phyloP scores from a whole-genome alignment of 2,329 filamentous ascomycete genomes.

The Talaromyces sp. region DNA sequence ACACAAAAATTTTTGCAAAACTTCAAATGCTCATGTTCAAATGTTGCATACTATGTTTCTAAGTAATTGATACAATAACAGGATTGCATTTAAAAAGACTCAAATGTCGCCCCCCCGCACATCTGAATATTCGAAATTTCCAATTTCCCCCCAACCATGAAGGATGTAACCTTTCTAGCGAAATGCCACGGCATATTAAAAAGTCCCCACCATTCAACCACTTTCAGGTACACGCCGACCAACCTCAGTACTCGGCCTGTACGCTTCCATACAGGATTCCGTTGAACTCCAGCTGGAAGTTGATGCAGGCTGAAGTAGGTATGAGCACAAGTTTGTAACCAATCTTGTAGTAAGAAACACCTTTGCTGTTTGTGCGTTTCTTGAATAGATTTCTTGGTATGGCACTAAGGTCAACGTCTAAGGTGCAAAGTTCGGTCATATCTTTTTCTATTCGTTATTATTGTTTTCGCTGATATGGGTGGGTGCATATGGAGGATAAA shows the following conservation, averaged over 20 bases:
- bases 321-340: conserved; percentile 12
- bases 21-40: too few species aligned
- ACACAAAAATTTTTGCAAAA: too few species aligned
- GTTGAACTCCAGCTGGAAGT: conserved; percentile 21
- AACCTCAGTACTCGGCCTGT: conserved; percentile 14
- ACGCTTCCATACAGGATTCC: conserved; percentile 19
- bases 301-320: conserved; percentile 17
- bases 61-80: too few species aligned
- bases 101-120: too few species aligned
- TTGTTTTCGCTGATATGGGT: background rate
- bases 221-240: background rate
- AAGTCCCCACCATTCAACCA: background rate
- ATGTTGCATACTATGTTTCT: too few species aligned
- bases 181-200: conserved; percentile 12
- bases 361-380: conserved; percentile 13
- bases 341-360: conserved; percentile 13
- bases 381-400: conserved; percentile 17
- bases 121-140: too few species aligned
- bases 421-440: conserved; percentile 11
- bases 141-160: too few species aligned
- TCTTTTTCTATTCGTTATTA: conserved; percentile 5
- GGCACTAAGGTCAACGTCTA: conserved; percentile 15
- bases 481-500: background rate
- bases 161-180: background rate
- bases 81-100: background rate